Conservation (phyloP, 805 yeast genomes). For the Metschnikowia reukaufii region DNA sequence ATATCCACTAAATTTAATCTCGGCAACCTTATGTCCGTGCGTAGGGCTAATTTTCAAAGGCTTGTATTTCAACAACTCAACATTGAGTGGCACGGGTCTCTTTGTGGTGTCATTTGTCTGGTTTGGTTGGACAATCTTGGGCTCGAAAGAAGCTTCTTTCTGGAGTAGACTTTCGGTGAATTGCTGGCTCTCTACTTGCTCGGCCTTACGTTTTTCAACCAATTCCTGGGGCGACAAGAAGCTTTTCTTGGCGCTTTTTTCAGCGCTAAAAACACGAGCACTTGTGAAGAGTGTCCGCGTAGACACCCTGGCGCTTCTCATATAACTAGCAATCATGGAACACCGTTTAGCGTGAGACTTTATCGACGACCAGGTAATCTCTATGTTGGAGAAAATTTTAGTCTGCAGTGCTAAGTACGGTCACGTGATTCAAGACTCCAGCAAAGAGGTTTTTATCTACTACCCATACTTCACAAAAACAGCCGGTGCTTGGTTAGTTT, state of each 20-base stretch:
- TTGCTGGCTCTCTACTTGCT: slow-evolving; percentile 26
- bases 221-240: slow-evolving; percentile 34
- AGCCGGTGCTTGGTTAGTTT: no score
- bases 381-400: slow-evolving; percentile 3
- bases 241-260: slow-evolving; percentile 9
- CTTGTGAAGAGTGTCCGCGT: slow-evolving; percentile 10
- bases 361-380: neutral
- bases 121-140: slow-evolving; percentile 28
- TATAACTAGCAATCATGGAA: slow-evolving; percentile 10
- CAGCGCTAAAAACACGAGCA: slow-evolving; percentile 2
- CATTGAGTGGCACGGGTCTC: slow-evolving; percentile 78
- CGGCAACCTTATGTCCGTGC: slow-evolving; percentile 79
- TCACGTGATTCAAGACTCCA: slow-evolving; percentile 13
- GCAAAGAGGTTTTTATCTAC: no score
- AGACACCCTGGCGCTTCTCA: slow-evolving; percentile 6
- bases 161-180: slow-evolving; percentile 30
- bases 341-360: neutral
- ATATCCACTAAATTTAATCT: slow-evolving; percentile 68
- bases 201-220: slow-evolving; percentile 26
- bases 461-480: no score
- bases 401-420: slow-evolving; percentile 6
- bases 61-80: slow-evolving; percentile 75
- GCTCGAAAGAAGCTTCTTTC: slow-evolving; percentile 30
- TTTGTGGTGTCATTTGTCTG: slow-evolving; percentile 22
- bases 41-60: slow-evolving; percentile 69